Base-by-base conservation (phyloP, 2,329 filamentous ascomycete species). In the Penicillium sclerotigenum region DNA sequence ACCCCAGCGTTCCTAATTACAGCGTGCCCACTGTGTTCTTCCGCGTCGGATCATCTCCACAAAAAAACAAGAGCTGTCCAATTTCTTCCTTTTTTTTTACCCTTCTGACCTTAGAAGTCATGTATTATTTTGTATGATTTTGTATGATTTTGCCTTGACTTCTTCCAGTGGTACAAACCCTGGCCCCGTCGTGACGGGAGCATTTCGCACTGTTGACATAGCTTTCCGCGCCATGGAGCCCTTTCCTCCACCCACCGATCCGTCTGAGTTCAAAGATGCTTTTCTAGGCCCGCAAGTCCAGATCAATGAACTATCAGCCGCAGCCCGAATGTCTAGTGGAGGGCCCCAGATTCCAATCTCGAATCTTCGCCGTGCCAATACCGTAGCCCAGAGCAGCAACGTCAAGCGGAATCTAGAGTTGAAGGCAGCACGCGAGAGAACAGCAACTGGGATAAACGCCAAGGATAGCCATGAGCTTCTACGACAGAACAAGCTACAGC, bases 381-480 rank as follows among this genome's bases (percentile, higher is more conserved):
- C 73, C 6, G 70, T 75, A 49, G 66, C 71, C 57, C 71, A 73
- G 56, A 65, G 66, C 42, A 69, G 65, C 57, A 65, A 68, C 46
- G 58, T 67, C 24, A 71, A 68, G 57, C 65, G 59, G 46, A 69
- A 66, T 56, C 54, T 69, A 45, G 66, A 68, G 42, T 54, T 65
- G 41, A 71, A 65, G 60, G 66, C 67, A 59, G 74, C 64, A 58
- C 66, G 71, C 58, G 64, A 71, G 31, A 68, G 66, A 54, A 63
- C 63, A 42, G 65, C 67, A 60, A 73, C 72, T 8, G 65, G 75
- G 16, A 63, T 74, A 48, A 75, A 71, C 34, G 67, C 73, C 47
- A 83, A 79, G 68, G 81, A 81, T 63, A 82, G 81, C 54, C 74
- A 76, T 50, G 85, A 87, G 52, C 67, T 75, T 34, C 65, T 79